A percentile compares a stretch with the other conserved stretches of the same genome.
Conservation (phyloP, 163 green algal genomes). For the Volvox carteri region DNA sequence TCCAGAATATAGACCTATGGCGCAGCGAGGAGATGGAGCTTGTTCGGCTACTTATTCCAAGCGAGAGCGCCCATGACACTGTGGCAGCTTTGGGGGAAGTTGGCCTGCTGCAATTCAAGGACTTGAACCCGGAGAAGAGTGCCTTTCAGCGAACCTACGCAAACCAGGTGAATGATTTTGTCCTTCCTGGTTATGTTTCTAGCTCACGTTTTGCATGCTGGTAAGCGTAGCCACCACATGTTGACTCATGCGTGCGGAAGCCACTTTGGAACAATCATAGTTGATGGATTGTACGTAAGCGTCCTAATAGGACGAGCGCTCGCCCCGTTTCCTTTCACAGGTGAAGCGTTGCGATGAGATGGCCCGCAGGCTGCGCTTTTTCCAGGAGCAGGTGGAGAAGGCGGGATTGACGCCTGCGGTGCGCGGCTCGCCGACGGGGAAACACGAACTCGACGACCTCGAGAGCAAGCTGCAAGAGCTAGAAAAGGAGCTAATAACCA, state of each 20-base stretch:
- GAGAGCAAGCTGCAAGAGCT: conserved; percentile 93
- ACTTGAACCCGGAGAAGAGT: conserved; percentile 93
- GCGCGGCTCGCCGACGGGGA: conserved; percentile 1
- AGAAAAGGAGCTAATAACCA: conserved; percentile 91
- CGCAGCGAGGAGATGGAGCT: conserved; percentile 95
- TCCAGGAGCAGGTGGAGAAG: conserved; percentile 91
- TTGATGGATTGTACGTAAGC: not conserved
- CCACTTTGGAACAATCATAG: not conserved
- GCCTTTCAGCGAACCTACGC: conserved; percentile 96
- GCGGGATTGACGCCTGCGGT: conserved; percentile 64
- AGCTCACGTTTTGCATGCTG: too few relatives aligned
- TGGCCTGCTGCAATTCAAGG: conserved; percentile 96
- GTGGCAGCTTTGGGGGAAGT: conserved; percentile 89
- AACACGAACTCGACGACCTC: conserved; percentile 84
- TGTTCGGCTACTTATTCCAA: conserved; percentile 97
- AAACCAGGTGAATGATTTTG: conserved; percentile 79
- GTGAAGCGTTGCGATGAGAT: conserved; percentile 98
- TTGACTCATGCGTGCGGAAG: too few relatives aligned
- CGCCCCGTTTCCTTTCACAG: conserved; percentile 64
- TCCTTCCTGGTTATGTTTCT: not conserved
- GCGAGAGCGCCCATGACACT: conserved; percentile 93
- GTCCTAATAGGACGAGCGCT: not conserved
- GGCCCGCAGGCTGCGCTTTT: conserved; percentile 94
- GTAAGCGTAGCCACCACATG: too few relatives aligned
- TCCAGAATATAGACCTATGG: conserved; percentile 90